Base-by-base conservation (phyloP, 2,329 filamentous ascomycete species). In the Periconia digitata region DNA sequence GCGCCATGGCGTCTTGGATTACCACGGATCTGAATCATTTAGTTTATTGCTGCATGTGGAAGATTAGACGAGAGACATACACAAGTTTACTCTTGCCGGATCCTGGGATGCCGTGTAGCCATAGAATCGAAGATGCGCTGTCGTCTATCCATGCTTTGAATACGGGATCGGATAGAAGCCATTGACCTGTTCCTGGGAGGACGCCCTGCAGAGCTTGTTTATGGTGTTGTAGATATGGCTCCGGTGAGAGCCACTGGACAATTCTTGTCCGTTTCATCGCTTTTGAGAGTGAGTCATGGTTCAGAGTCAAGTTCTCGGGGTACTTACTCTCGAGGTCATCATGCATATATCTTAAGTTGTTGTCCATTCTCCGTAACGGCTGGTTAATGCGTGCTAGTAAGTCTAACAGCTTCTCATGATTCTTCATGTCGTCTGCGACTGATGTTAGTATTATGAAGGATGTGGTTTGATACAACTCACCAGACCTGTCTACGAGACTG, bases 31-130 rank as follows among this genome's bases (percentile, higher is more conserved):
- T 55, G 32, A 40, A 37, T 12, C 22, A 43, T 2, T 58, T 40
- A 53, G 47, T n/a, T 23, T 50, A 46, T 46, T 13, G 10, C 43
- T 51, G 40, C n/a, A 50, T 49, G 40, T 44, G 43, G 53, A 41
- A 13, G 56, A 56, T 44, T 61, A 44, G 63, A 51, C 44, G 29
- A 20, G 18, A 21, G 8, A 49, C 56, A 44, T 67, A 63, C 57
- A 63, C 50, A 22, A 69, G 56, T 45, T 67, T 69, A 50, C 55
- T 72, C 49, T 72, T 69, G 3, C 66, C 60, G 43, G 59, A 67
- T 18, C 66, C 67, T 16, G 58, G 59, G 44, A 65, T 66, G 2
- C 69, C 65, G 54, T 69, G 60, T 6, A 72, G 59, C 67, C 63
- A 71, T 22, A 72, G 48, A 13, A 71, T 61, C 7, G 63, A 66